Evolutionary conservation across 352 stramenopile species (phyloP), one percentile per base, ranked within the genome.

Genomic region (Phytophthora cactorum): DNA sequence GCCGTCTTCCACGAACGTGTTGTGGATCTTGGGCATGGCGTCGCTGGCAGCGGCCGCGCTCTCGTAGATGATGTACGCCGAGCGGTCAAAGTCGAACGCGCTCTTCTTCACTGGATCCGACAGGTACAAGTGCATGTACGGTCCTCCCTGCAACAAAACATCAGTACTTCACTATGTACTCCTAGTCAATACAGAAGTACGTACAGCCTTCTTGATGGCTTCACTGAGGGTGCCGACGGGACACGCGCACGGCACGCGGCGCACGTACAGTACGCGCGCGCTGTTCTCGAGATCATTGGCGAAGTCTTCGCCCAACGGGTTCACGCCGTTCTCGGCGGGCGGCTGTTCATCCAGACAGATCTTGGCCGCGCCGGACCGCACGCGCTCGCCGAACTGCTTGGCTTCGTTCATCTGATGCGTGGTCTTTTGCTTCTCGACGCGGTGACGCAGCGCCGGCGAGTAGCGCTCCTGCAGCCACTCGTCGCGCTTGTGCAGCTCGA

Each of bases 401-500:
- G 84, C 88, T 52, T 92, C 87, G 7, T 78, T 82, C 5, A 90
- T 77, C 72, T 92, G 89, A 52, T 83, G 79, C n/a, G 75, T 60
- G 6, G 70, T 78, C 69, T 93, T 92, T 22, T 89, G 73, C 38
- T 82, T 82, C 22, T 92, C 76, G 4, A 90, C 63, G 9, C 86
- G 84, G 56, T 87, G 72, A 32, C 81, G 80, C 52, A 95, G 89
- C 46, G 86, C 85, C 5, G 87, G 87, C 1, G 85, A 93, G 68
- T 95, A 95, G 39, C 85, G 85, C 53, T 93, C 85, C 63, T 93
- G 87, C n/a, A 95, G 78, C 87, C 87, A 95, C 58, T 95, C 87
- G 49, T 95, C 85, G 10, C 78, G 74, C 70, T 95, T 95, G 75
- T 95, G 87, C 49, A 83, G 74, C 15, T 93, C 87, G 46, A 95